Percentiles rank a stretch among this genome's conserved stretches.
These are phyloP conservation scores for Phytophthora megakarya DNA, from an alignment of 352 stramenopile genomes.

Conservation along the genomic window DNA sequence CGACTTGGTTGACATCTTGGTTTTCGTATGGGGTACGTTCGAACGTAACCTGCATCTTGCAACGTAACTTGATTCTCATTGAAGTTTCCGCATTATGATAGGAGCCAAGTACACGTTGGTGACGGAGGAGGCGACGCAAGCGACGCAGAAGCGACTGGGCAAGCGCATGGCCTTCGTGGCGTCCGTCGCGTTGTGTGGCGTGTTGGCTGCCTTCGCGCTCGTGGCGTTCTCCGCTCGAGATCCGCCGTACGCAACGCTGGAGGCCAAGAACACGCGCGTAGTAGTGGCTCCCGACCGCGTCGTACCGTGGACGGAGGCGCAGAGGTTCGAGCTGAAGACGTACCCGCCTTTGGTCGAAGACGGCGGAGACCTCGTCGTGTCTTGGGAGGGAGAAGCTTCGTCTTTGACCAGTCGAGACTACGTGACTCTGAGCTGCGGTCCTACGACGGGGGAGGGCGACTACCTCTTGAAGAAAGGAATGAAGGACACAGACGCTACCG, in stretches of 20 bases:
- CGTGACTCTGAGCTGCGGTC: conserved; percentile 70
- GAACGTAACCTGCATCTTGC: not conserved
- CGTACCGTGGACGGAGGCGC: not conserved
- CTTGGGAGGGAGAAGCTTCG: conserved; percentile 32
- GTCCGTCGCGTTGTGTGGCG: conserved; percentile 17
- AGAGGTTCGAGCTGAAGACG: conserved; percentile 39
- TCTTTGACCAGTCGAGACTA: conserved; percentile 46
- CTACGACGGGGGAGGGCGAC: conserved; percentile 49
- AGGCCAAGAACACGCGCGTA: not conserved
- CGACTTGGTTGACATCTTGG: conserved; percentile 1
- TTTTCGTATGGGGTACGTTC: conserved; percentile 16
- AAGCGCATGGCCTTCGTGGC: conserved; percentile 17
- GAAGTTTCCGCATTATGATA: conserved; percentile 33
- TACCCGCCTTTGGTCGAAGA: conserved; percentile 46
- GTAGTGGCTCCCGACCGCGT: not conserved
- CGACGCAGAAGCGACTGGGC: not conserved
- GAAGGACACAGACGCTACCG: conserved; percentile 31
- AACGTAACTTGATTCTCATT: conserved; percentile 14
- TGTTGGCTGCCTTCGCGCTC: conserved; percentile 9
- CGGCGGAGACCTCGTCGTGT: conserved; percentile 59
- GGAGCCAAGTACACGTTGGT: conserved; percentile 30
- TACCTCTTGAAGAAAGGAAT: conserved; percentile 49
- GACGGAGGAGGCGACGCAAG: conserved; percentile 16
- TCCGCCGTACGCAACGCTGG: not conserved
- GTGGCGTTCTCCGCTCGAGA: not conserved